A percentile compares a stretch with the other conserved stretches of the same genome.
Evolutionary conservation across 1,139 yeast species (phyloP).

Genomic region (Protomyces arabidopsidicola): DNA sequence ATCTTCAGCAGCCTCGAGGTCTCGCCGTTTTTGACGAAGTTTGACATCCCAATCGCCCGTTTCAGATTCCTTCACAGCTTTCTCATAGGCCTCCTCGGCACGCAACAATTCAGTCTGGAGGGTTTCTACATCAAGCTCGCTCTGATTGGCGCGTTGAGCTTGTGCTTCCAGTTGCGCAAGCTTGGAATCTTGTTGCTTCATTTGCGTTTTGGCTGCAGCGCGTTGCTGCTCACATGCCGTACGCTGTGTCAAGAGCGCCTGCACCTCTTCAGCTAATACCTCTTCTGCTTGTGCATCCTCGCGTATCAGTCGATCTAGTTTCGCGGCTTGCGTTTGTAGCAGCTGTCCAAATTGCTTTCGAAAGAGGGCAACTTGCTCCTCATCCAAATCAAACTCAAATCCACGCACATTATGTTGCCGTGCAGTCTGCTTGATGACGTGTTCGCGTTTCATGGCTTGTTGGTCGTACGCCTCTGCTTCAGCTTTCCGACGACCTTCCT

Average conservation of each 20-base stretch:
- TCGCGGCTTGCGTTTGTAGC: conserved; percentile 32
- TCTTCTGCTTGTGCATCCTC: conserved; percentile 34
- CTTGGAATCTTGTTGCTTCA: conserved; percentile 39
- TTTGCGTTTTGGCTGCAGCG: conserved; percentile 43
- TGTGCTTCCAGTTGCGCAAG: conserved; percentile 42
- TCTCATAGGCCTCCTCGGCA: conserved; percentile 30
- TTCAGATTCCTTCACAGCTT: conserved; percentile 26
- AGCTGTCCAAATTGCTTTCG: conserved; percentile 25
- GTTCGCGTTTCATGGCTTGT: conserved; percentile 37
- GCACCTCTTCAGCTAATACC: conserved; percentile 35
- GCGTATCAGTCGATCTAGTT: conserved; percentile 24
- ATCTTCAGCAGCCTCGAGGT: conserved; percentile 40
- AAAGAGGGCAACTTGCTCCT: conserved; percentile 30
- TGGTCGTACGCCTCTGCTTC: conserved; percentile 44
- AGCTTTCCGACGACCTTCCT: conserved; percentile 57
- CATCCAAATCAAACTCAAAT: conserved; percentile 29
- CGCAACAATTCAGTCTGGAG: conserved; percentile 42
- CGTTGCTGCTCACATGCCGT: conserved; percentile 46
- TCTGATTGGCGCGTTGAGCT: conserved; percentile 43
- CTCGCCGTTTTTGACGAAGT: conserved; percentile 34
- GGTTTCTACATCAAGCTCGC: conserved; percentile 45
- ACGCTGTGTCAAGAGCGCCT: conserved; percentile 41
- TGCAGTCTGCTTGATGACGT: conserved; percentile 31
- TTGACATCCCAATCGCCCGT: conserved; percentile 26
- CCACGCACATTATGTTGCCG: conserved; percentile 30